phyloP scores from a whole-genome alignment of 495 filamentous ascomycete genomes.

The Chaetomium fimeti region DNA sequence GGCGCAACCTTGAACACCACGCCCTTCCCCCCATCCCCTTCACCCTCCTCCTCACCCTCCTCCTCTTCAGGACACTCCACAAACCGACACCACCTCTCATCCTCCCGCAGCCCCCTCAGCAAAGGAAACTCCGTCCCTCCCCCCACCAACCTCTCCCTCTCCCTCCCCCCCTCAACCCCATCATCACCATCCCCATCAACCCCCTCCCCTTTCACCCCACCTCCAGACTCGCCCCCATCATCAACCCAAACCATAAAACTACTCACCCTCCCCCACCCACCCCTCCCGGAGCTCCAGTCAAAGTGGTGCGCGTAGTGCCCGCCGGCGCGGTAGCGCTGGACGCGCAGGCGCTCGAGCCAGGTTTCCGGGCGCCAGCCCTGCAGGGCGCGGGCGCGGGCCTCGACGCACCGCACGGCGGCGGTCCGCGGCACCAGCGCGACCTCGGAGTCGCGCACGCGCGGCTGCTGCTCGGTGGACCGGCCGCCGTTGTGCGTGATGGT shows the following conservation, averaged over 20 bases:
- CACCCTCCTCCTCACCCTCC: background rate
- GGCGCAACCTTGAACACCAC: slow-evolving; percentile 43
- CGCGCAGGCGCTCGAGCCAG: slow-evolving; percentile 47
- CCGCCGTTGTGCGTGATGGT: slow-evolving; percentile 46
- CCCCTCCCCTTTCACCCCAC: no score
- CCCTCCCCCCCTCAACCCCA: slow-evolving; percentile 19
- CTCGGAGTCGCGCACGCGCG: slow-evolving; percentile 46
- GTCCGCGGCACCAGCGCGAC: slow-evolving; percentile 49
- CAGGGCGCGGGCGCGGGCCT: slow-evolving; percentile 41
- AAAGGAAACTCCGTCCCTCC: slow-evolving; percentile 49
- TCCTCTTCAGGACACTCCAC: slow-evolving; percentile 37
- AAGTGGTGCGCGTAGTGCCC: slow-evolving; percentile 49
- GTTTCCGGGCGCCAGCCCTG: slow-evolving; percentile 49
- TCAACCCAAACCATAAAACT: slow-evolving; percentile 50
- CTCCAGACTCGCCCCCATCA: no score
- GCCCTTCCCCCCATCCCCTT: slow-evolving; percentile 26
- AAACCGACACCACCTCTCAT: slow-evolving; percentile 45
- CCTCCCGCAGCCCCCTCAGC: slow-evolving; percentile 28
- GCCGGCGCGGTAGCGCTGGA: slow-evolving; percentile 42
- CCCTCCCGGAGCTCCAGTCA: slow-evolving; percentile 43
- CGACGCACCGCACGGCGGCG: slow-evolving; percentile 44
- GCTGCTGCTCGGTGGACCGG: slow-evolving; percentile 33
- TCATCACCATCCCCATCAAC: background rate
- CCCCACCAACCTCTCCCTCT: slow-evolving; percentile 32
- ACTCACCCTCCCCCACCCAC: slow-evolving; percentile 49